Conservation (phyloP, 2,329 filamentous ascomycete species). For the Ambrosiella beaveri region DNA sequence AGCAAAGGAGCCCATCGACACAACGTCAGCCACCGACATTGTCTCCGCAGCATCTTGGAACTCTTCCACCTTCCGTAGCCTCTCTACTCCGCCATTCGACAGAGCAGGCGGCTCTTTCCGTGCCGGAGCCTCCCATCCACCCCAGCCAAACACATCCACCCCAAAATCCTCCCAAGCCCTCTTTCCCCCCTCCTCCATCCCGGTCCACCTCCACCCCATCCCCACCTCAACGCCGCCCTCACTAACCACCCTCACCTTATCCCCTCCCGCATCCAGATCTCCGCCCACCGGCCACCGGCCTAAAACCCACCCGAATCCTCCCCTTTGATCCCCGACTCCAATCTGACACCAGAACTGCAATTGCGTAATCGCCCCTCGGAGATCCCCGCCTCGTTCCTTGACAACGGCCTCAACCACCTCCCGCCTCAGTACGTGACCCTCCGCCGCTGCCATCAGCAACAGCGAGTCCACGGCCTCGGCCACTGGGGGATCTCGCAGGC, state of each 20-base stretch:
- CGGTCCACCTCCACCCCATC: constrained; percentile 61
- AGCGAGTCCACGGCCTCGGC: constrained; percentile 64
- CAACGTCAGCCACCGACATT: constrained; percentile 50
- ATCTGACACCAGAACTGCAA: constrained; percentile 97
- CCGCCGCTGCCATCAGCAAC: constrained; percentile 65
- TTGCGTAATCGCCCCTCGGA: constrained; percentile 67
- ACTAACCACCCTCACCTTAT: constrained; percentile 62
- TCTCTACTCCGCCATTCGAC: constrained; percentile 15
- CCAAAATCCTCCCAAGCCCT: constrained; percentile 53
- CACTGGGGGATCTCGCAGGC: constrained; percentile 48
- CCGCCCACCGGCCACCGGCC: constrained; percentile 56
- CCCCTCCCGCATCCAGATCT: constrained; percentile 49
- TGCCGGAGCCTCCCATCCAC: constrained; percentile 16
- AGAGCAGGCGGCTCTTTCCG: background rate
- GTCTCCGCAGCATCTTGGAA: constrained; percentile 38
- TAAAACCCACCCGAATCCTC: constrained; percentile 80
- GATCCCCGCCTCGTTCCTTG: constrained; percentile 47
- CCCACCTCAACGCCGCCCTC: constrained; percentile 57
- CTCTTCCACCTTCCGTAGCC: constrained; percentile 24
- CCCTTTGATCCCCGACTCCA: constrained; percentile 72
- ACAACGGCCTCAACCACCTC: constrained; percentile 54
- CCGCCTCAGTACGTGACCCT: constrained; percentile 65
- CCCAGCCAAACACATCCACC: constrained; percentile 44
- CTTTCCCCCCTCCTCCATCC: constrained; percentile 41
- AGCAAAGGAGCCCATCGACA: constrained; percentile 24